Base-by-base conservation (phyloP, 306 rosid species). In the Begonia loranthoides region DNA sequence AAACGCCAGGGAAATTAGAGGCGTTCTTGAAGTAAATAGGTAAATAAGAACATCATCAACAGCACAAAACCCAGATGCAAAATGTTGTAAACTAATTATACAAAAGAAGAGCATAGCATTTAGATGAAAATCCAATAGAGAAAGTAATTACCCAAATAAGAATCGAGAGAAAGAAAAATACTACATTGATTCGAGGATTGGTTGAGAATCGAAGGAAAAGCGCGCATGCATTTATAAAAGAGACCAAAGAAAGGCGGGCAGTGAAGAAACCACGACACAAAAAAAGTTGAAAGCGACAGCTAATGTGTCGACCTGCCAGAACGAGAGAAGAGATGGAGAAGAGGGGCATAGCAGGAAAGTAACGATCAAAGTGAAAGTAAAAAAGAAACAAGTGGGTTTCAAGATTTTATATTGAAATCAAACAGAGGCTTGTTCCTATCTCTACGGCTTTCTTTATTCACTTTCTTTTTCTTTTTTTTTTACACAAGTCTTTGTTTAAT, bases 281-380 rank as follows among this genome's bases (percentile, higher is more conserved):
- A 3, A 45, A 53, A 12, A 57, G 47, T 22, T 15, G 8, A 21
- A 41, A 5, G 16, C 17, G 41, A 40, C 44, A 41, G 14, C 15
- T 39, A 2, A 28, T 7, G 36, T 40, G 59, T 51, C 34, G 41
- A 44, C 4, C 17, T 50, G 9, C 14, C 13, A 66, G 21, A 48
- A 9, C 41, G 5, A 12, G 19, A 28, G 14, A 52, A 34, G 39
- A 9, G 14, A 60, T 50, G 36, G 61, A 58, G 60, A 57, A 38
- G 63, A 47, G 47, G 17, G 13, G 17, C 54, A 7, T 64, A 66
- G 66, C 73, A 52, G 67, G 47, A 58, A 67, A 62, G 57, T 28
- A 21, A 61, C 60, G 61, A 54, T n/a, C n/a, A 59, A 36, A 66
- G 67, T 64, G 70, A 70, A 72, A 50, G 46, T 49, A 66, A 73